Conservation (phyloP, 495 filamentous ascomycete genomes). For the Sphaerosporella brunnea region DNA sequence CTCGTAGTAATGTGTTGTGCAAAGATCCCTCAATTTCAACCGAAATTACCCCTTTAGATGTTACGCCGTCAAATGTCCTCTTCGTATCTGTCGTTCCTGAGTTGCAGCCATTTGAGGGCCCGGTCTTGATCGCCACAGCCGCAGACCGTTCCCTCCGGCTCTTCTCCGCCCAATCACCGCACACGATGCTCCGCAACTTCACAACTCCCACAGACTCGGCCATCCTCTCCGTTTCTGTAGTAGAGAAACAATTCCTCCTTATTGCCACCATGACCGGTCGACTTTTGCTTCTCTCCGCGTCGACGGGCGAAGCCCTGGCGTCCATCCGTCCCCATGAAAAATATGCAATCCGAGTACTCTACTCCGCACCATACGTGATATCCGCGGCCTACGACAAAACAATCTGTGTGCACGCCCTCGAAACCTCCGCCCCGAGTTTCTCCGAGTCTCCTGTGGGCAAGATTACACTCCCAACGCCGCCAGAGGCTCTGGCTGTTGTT, state of each 20-base stretch:
- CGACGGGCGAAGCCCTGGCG: conserved; percentile 30
- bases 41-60: conserved; percentile 8
- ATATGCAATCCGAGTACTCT: conserved; percentile 41
- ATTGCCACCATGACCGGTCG: conserved; percentile 48
- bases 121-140: conserved; percentile 35
- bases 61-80: conserved; percentile 18
- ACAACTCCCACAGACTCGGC: conserved; percentile 18
- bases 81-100: conserved; percentile 12
- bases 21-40: conserved; percentile 15
- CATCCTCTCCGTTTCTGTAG: conserved; percentile 23
- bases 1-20: neutral
- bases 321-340: conserved; percentile 42
- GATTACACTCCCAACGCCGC: conserved; percentile 34
- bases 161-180: conserved; percentile 11
- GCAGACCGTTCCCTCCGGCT: conserved; percentile 28
- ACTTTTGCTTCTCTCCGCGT: conserved; percentile 31
- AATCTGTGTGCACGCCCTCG: conserved; percentile 35
- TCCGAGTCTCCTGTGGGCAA: neutral
- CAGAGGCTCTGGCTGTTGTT: conserved; percentile 43
- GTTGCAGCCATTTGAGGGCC: conserved; percentile 10
- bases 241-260: conserved; percentile 27
- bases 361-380: conserved; percentile 32
- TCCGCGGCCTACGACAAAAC: conserved; percentile 51
- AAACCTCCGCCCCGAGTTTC: conserved; percentile 8
- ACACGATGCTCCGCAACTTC: conserved; percentile 13